These are phyloP conservation scores for Castanea crenata DNA, from an alignment of 306 rosid species.

Conservation along the genomic window DNA sequence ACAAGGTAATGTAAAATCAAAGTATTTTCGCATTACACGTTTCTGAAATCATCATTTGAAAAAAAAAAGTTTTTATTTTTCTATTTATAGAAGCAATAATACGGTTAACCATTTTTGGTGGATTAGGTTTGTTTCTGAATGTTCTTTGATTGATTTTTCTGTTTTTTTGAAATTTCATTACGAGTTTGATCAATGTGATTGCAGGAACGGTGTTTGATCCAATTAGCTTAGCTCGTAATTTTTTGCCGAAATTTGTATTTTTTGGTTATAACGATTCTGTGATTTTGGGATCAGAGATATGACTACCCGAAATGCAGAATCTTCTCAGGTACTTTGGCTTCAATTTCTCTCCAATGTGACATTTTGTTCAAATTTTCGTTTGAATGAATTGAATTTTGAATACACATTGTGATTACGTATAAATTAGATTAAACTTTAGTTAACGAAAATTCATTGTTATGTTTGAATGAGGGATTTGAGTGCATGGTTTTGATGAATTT, in stretches of 20 bases:
- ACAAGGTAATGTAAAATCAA: constrained; percentile 11
- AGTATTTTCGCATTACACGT: constrained; percentile 3
- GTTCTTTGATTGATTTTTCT: constrained; percentile 1
- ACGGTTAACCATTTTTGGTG: not conserved
- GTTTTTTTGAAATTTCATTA: constrained; percentile 30
- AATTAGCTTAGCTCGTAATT: constrained; percentile 13
- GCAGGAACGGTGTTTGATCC: constrained; percentile 30
- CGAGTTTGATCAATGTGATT: constrained; percentile 28
- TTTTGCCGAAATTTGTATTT: not conserved
- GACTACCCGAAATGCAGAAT: constrained; percentile 60
- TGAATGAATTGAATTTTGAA: not conserved
- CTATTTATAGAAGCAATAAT: not conserved
- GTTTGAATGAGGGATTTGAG: constrained; percentile 10
- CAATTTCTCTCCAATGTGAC: not conserved
- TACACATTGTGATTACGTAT: not conserved
- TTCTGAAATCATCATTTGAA: not conserved
- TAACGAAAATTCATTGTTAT: not conserved
- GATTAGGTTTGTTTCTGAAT: not conserved
- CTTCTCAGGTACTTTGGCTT: constrained; percentile 47
- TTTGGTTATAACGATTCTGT: constrained; percentile 39
- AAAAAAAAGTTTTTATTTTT: not conserved
- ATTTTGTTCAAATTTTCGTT: no score
- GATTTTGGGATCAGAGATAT: constrained; percentile 64
- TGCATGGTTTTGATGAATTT: not conserved
- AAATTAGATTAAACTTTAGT: not conserved